phyloP scores from a whole-genome alignment of 495 filamentous ascomycete species.

The Podospora australis region DNA sequence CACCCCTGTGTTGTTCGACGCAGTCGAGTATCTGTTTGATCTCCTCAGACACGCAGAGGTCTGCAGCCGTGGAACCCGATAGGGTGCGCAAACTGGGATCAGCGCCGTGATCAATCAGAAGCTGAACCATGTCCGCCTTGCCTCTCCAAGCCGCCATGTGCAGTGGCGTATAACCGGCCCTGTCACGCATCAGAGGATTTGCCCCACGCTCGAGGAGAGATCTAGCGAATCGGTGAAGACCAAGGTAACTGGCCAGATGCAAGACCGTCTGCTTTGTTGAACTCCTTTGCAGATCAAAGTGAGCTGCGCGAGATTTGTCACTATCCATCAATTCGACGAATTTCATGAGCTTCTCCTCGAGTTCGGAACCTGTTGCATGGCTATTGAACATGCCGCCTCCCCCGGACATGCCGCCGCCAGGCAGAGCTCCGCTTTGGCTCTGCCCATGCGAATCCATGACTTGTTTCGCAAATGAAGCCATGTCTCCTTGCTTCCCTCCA shows the following conservation, averaged over 20 bases:
- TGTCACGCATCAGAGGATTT: slow-evolving; percentile 66
- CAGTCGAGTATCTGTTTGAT: slow-evolving; percentile 46
- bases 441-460: slow-evolving; percentile 36
- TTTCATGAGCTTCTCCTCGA: slow-evolving; percentile 67
- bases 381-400: slow-evolving; percentile 7
- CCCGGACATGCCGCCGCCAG: slow-evolving; percentile 11
- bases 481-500: slow-evolving; percentile 45
- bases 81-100: slow-evolving; percentile 64
- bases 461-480: slow-evolving; percentile 44
- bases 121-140: slow-evolving; percentile 66
- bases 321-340: slow-evolving; percentile 74
- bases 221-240: slow-evolving; percentile 70
- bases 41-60: slow-evolving; percentile 61
- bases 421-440: slow-evolving; percentile 13
- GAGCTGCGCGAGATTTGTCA: slow-evolving; percentile 59
- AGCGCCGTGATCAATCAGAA: slow-evolving; percentile 65
- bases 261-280: slow-evolving; percentile 72
- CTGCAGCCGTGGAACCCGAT: slow-evolving; percentile 63
- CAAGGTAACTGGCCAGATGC: slow-evolving; percentile 71
- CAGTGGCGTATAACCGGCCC: slow-evolving; percentile 75
- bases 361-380: slow-evolving; percentile 9
- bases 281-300: slow-evolving; percentile 53
- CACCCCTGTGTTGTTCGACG: slow-evolving; percentile 54
- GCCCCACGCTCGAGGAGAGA: slow-evolving; percentile 76
- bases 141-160: slow-evolving; percentile 76